Conservation (phyloP, 2,329 filamentous ascomycete species). For the Albifimbria verrucaria region DNA sequence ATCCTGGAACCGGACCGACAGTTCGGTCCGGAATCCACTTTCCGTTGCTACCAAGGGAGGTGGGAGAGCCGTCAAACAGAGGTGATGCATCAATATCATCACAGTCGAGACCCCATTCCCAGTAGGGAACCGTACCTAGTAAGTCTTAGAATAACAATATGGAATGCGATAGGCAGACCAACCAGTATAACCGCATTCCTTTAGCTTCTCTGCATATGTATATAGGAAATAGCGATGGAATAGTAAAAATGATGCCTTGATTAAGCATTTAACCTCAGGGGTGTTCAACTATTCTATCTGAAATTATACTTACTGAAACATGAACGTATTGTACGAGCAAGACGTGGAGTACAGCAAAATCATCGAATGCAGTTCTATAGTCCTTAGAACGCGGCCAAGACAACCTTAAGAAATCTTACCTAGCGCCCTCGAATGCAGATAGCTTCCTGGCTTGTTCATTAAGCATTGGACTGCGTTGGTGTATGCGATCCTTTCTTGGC, state of each 20-base stretch:
- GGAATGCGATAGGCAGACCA: neutral
- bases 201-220: neutral
- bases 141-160: neutral
- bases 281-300: neutral
- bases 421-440: neutral
- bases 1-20: neutral
- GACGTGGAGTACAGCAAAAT: neutral
- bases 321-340: neutral
- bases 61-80: neutral
- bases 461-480: neutral
- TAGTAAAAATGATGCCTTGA: neutral
- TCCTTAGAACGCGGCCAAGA: neutral
- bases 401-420: neutral
- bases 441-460: neutral
- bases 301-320: neutral
- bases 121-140: neutral
- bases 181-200: slow-evolving; percentile 1
- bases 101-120: neutral
- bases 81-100: neutral
- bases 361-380: neutral
- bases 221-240: neutral
- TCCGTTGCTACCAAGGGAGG: neutral
- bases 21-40: neutral
- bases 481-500: neutral
- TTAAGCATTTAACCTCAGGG: neutral